phyloP scores from a whole-genome alignment of 305 asterid species.

The Withania somnifera region DNA sequence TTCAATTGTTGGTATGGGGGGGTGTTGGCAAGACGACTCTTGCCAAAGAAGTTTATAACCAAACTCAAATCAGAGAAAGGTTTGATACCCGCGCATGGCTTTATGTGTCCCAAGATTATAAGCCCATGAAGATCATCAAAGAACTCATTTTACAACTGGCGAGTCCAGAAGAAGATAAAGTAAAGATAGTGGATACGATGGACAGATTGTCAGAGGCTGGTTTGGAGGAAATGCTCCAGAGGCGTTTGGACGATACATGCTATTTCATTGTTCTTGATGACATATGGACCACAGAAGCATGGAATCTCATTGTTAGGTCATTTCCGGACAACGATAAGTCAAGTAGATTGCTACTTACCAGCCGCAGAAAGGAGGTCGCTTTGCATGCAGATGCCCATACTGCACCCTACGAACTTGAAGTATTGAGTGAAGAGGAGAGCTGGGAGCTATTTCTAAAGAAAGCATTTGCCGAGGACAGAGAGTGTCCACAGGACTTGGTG shows the following conservation, averaged over 20 bases:
- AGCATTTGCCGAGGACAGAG: not conserved
- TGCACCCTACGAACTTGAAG: not conserved
- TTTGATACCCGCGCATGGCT: constrained; percentile 1
- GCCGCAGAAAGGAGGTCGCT: not conserved
- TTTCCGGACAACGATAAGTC: not conserved
- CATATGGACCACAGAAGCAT: constrained; percentile 2
- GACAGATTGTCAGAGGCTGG: not conserved
- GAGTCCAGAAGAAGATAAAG: not conserved
- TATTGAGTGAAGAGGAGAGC: constrained; percentile 2
- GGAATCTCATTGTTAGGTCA: not conserved
- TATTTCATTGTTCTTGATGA: constrained; percentile 3
- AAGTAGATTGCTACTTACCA: not conserved
- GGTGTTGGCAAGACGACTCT: constrained; percentile 29
- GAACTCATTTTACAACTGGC: not conserved
- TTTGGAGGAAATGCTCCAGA: not conserved
- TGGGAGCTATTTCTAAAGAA: constrained; percentile 7
- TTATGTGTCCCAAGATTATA: not conserved
- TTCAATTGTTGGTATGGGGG: constrained; percentile 21
- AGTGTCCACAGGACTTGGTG: not conserved
- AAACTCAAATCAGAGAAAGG: not conserved
- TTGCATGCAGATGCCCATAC: not conserved
- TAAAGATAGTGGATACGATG: not conserved
- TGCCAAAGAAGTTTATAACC: constrained; percentile 18
- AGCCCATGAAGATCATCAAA: not conserved
- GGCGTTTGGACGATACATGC: not conserved